A percentile compares a stretch with the other conserved stretches of the same genome.
Evolutionary conservation across 2,329 filamentous ascomycete genomes (phyloP).

Genomic region (Xylaria sp.): DNA sequence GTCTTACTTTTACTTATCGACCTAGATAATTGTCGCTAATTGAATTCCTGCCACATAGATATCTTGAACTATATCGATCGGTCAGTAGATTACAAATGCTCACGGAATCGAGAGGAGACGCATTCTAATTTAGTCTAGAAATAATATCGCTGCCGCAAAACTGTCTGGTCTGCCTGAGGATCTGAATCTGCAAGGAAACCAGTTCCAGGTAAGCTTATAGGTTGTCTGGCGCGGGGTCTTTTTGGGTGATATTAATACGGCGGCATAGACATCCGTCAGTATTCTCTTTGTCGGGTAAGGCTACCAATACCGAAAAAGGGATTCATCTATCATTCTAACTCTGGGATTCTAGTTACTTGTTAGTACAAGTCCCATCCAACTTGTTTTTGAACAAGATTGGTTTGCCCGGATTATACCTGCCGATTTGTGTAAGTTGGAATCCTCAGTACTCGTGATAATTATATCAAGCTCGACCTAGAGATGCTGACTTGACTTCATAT

Average conservation of each 20-base stretch:
- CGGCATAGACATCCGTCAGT: slow-evolving; percentile 57
- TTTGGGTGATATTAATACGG: slow-evolving; percentile 27
- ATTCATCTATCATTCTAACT: slow-evolving; percentile 7
- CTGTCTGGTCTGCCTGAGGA: slow-evolving; percentile 59
- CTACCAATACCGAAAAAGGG: background rate
- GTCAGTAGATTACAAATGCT: slow-evolving; percentile 32
- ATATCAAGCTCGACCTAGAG: background rate
- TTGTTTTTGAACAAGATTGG: slow-evolving; percentile 63
- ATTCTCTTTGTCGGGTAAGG: slow-evolving; percentile 63
- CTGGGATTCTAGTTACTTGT: slow-evolving; percentile 53
- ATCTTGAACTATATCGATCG: slow-evolving; percentile 48
- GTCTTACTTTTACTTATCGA: slow-evolving; percentile 3
- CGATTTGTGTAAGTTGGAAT: slow-evolving; percentile 54
- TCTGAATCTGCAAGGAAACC: slow-evolving; percentile 47
- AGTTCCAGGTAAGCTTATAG: slow-evolving; percentile 51
- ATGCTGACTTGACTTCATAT: slow-evolving; percentile 30
- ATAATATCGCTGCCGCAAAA: slow-evolving; percentile 67
- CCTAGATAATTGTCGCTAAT: slow-evolving; percentile 24
- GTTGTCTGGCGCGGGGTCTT: background rate
- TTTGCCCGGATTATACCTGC: slow-evolving; percentile 59
- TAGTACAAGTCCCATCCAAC: slow-evolving; percentile 65
- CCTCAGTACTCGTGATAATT: background rate
- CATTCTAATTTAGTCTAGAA: slow-evolving; percentile 50
- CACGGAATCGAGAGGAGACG: background rate
- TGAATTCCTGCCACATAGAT: slow-evolving; percentile 27